Percentiles rank a stretch among this genome's conserved stretches.
Evolutionary conservation across 306 rosid species (phyloP).

Genomic region (Medicago arabica): DNA sequence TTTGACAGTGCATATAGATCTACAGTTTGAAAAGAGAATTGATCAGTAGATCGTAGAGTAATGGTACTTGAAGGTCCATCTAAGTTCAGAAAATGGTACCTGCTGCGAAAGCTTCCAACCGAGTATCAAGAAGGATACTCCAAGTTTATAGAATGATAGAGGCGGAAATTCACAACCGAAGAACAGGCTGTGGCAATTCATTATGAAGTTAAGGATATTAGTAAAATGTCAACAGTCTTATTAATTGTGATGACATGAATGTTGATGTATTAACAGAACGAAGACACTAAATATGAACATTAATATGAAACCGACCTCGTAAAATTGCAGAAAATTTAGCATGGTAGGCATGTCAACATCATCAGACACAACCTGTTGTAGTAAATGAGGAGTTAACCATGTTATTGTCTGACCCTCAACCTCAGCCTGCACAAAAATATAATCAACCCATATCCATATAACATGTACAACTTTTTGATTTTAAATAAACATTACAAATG

Average conservation of each 20-base stretch:
- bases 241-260: neutral
- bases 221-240: too few species aligned
- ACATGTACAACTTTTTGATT: neutral
- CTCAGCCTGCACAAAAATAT: too few species aligned
- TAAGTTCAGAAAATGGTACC: conserved; percentile 47
- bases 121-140: conserved; percentile 87
- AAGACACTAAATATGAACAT: conserved; percentile 16
- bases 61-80: neutral
- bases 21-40: neutral
- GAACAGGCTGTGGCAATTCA: conserved; percentile 62
- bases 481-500: too few species aligned
- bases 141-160: conserved; percentile 75
- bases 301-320: conserved; percentile 57
- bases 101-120: conserved; percentile 82
- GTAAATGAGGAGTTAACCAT: conserved; percentile 88
- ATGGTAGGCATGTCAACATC: conserved; percentile 75
- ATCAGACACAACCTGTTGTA: conserved; percentile 58
- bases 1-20: too few species aligned
- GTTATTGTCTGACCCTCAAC: conserved; percentile 77
- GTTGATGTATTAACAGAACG: neutral
- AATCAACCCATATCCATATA: neutral
- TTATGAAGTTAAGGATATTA: too few species aligned
- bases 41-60: neutral
- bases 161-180: conserved; percentile 71
- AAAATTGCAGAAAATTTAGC: conserved; percentile 78